Conservation (phyloP, 495 filamentous ascomycete species). For the Neurospora sp. region DNA sequence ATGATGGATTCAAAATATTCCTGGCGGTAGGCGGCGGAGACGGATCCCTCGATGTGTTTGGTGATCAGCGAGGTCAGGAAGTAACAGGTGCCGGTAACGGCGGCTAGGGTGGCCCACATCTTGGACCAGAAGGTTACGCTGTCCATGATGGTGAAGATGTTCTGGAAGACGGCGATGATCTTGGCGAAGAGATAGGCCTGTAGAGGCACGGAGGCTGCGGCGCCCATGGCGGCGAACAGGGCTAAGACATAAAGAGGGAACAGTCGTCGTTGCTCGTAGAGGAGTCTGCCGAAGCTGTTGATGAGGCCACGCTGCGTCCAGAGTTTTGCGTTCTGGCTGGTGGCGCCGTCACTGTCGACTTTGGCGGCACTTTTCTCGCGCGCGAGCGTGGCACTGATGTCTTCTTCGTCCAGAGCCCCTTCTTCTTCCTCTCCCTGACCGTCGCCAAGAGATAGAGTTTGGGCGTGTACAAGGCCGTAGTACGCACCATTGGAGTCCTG, state of each 20-base stretch:
- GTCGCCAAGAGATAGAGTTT: constrained; percentile 34
- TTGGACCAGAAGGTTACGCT: constrained; percentile 36
- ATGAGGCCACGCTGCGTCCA: constrained; percentile 30
- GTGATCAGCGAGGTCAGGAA: constrained; percentile 25
- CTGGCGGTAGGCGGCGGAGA: constrained; percentile 41
- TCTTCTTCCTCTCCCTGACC: constrained; percentile 13
- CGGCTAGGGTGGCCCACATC: constrained; percentile 38
- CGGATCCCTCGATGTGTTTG: constrained; percentile 27
- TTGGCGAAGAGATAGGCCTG: constrained; percentile 37
- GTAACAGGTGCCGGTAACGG: constrained; percentile 28
- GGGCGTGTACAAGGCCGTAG: constrained; percentile 41
- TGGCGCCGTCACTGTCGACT: constrained; percentile 15
- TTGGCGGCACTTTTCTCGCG: constrained; percentile 39
- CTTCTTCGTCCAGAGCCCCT: constrained; percentile 26
- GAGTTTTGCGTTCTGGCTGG: constrained; percentile 4
- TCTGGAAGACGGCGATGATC: constrained; percentile 31
- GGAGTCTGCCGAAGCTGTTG: constrained; percentile 37
- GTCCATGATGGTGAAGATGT: constrained; percentile 9
- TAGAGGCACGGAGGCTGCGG: constrained; percentile 28
- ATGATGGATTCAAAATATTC: constrained; percentile 50
- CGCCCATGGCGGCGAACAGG: constrained; percentile 27
- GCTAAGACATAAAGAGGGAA: constrained; percentile 28
- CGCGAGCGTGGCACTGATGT: constrained; percentile 26
- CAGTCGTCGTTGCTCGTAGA: constrained; percentile 32
- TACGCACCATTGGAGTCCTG: constrained; percentile 42